Evolutionary conservation across 2,329 filamentous ascomycete species (phyloP).

Genomic region (Podosphaera xanthii): DNA sequence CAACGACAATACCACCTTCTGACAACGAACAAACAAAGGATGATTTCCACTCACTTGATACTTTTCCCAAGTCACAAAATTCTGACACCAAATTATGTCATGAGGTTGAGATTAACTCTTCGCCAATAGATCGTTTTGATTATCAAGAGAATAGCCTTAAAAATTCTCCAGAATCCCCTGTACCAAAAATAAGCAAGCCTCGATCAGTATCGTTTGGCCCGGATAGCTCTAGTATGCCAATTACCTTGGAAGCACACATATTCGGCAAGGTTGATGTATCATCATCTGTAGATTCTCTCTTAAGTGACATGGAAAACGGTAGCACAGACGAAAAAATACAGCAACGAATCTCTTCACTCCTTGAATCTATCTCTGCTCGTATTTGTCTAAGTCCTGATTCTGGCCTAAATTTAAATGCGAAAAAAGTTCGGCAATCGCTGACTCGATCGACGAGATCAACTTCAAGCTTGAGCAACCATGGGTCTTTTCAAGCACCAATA

Average conservation of each 20-base stretch:
- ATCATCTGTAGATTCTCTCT: conserved; percentile 2
- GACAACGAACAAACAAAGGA: too few species aligned
- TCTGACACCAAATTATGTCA: background rate
- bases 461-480: conserved; percentile 15
- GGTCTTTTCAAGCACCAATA: conserved; percentile 27
- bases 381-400: conserved; percentile 47
- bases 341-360: conserved; percentile 56
- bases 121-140: conserved; percentile 8
- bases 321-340: conserved; percentile 43
- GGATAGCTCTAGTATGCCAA: conserved; percentile 1
- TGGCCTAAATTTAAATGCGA: conserved; percentile 12
- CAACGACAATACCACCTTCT: too few species aligned
- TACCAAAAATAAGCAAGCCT: conserved; percentile 6
- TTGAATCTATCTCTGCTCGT: conserved; percentile 53
- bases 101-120: conserved; percentile 7
- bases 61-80: background rate
- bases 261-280: conserved; percentile 11
- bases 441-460: conserved; percentile 11
- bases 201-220: conserved; percentile 3
- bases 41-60: background rate
- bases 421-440: conserved; percentile 17
- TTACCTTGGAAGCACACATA: conserved; percentile 8
- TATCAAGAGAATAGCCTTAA: conserved; percentile 6
- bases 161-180: conserved; percentile 11
- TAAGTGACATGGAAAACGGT: conserved; percentile 10